phyloP scores from a whole-genome alignment of 495 filamentous ascomycete species.

The Wilcoxina mikolae region DNA sequence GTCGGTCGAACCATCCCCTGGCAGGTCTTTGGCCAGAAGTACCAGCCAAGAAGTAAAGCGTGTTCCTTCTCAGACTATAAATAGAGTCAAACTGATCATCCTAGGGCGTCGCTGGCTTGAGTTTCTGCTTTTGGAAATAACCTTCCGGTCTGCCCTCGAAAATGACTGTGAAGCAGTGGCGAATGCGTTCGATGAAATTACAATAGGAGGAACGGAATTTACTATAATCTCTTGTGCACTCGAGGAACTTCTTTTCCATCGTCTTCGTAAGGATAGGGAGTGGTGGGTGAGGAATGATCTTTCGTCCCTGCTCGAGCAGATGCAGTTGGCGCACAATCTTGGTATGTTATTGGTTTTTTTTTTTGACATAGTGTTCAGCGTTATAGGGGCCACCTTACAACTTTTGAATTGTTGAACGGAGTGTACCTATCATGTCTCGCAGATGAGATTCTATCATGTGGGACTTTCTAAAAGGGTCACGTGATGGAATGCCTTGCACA shows the following conservation, averaged over 20 bases:
- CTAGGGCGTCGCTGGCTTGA: constrained; percentile 2
- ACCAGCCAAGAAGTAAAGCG: neutral
- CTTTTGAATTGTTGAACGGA: no score
- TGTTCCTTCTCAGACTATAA: no score
- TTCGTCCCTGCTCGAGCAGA: neutral
- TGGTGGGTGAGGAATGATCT: neutral
- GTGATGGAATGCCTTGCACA: no score
- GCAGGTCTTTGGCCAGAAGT: neutral
- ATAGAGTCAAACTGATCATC: no score
- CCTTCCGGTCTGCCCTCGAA: neutral
- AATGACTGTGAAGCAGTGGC: neutral
- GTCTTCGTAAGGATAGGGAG: neutral
- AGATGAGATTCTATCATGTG: no score
- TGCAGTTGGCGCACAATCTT: neutral
- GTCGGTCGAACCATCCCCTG: no score
- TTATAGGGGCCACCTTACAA: no score
- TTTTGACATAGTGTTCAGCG: no score
- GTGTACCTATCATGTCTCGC: no score
- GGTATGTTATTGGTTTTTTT: neutral
- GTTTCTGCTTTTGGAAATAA: neutral
- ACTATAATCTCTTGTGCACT: neutral
- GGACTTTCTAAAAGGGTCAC: no score
- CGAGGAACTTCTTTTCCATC: neutral
- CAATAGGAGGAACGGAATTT: neutral
- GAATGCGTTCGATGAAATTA: no score